Evolutionary conservation across 1,139 yeast species (phyloP).

Genomic region (Lodderomyces margitis): DNA sequence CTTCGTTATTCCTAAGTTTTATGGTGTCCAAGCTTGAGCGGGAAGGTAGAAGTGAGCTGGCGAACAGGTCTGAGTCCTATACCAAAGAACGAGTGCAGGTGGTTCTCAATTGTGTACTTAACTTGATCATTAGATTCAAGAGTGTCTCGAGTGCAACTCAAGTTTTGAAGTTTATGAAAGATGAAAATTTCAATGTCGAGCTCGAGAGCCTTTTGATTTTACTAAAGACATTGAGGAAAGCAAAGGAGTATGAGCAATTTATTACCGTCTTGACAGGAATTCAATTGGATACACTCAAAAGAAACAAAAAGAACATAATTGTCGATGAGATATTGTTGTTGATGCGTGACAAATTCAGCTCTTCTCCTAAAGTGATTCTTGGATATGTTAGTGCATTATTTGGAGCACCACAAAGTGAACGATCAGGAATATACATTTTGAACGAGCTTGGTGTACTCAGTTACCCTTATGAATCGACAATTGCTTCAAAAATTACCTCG

Average conservation of each 20-base stretch:
- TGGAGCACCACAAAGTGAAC: constrained; percentile 3
- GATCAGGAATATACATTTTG: constrained; percentile 20
- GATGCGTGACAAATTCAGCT: constrained; percentile 29
- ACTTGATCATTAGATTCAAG: constrained; percentile 39
- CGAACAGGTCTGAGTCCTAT: constrained; percentile 9
- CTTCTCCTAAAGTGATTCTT: constrained; percentile 34
- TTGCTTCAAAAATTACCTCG: constrained; percentile 14
- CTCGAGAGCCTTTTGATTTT: constrained; percentile 27
- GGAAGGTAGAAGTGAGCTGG: neutral
- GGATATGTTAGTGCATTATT: constrained; percentile 40
- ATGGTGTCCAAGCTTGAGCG: constrained; percentile 39
- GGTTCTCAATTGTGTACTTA: constrained; percentile 28
- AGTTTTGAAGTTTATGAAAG: constrained; percentile 34
- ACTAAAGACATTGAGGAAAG: constrained; percentile 28
- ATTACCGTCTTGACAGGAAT: constrained; percentile 34
- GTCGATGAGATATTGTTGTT: constrained; percentile 33
- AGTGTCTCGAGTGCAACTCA: constrained; percentile 33
- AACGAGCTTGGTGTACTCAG: constrained; percentile 27
- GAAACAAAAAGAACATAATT: constrained; percentile 12
- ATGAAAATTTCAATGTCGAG: constrained; percentile 26
- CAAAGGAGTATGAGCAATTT: constrained; percentile 35
- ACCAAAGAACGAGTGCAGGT: constrained; percentile 18
- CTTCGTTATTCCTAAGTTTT: constrained; percentile 35
- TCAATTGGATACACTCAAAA: constrained; percentile 21
- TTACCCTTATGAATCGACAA: constrained; percentile 21